Conservation (phyloP, 2,329 filamentous ascomycete species). For the Podosphaera xanthii region DNA sequence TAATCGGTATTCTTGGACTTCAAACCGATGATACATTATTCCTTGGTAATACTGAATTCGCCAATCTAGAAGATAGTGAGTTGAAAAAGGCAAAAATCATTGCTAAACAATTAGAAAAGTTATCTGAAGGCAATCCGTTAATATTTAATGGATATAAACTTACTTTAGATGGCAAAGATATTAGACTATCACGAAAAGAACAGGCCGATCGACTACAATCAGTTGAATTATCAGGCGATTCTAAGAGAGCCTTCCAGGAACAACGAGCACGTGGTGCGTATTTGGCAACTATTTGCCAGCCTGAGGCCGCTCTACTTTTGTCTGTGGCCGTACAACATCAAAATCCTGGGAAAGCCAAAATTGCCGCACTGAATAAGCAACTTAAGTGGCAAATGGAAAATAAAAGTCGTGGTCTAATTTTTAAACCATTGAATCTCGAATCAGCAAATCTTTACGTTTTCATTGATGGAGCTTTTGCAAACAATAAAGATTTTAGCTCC, state of each 20-base stretch:
- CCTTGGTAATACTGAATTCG: no score
- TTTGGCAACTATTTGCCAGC: constrained; percentile 1
- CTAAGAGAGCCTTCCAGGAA: not conserved
- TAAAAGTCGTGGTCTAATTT: not conserved
- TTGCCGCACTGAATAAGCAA: not conserved
- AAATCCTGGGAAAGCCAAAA: not conserved
- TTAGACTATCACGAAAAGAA: not conserved
- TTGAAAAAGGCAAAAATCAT: no score
- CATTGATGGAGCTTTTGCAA: not conserved
- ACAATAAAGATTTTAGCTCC: not conserved
- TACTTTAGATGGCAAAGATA: not conserved
- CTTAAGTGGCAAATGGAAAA: not conserved
- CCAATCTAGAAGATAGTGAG: no score
- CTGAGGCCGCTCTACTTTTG: constrained; percentile 1
- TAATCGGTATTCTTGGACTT: no score
- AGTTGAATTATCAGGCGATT: not conserved
- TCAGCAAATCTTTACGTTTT: not conserved
- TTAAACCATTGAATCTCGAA: not conserved
- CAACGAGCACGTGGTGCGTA: not conserved
- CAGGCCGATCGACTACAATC: not conserved
- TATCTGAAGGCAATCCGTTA: no score
- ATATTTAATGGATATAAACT: no score
- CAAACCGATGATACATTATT: no score
- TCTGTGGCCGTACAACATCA: constrained; percentile 1
- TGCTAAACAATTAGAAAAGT: no score